Evolutionary conservation across 176 grass and related monocot genomes (phyloP).

Genomic region (Aegilops sharonensis): DNA sequence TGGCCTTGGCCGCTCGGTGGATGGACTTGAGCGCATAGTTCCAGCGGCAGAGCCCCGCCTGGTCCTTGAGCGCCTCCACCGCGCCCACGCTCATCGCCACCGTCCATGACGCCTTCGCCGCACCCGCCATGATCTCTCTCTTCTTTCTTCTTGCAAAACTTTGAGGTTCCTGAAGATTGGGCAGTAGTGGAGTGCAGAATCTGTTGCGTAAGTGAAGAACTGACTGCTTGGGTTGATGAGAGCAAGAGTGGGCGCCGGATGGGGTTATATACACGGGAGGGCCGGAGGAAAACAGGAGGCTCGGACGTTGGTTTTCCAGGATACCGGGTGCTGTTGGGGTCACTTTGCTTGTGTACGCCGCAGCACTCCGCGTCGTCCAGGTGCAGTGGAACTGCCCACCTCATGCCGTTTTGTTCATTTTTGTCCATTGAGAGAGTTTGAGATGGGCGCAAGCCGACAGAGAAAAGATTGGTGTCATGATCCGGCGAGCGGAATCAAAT

Average conservation of each 20-base stretch:
- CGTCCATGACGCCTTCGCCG: slow-evolving; percentile 32
- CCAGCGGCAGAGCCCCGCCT: slow-evolving; percentile 48
- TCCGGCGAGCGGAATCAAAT: too few relatives aligned
- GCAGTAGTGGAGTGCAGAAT: neutral
- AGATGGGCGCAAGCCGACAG: too few relatives aligned
- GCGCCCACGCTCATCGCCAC: slow-evolving; percentile 46
- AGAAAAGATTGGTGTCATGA: too few relatives aligned
- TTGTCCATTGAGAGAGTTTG: too few relatives aligned
- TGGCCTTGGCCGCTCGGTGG: slow-evolving; percentile 14
- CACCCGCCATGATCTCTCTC: neutral
- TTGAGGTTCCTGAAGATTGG: neutral
- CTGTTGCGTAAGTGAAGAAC: too few relatives aligned
- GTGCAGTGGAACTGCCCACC: neutral
- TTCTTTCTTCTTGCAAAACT: neutral
- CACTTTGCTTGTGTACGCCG: neutral
- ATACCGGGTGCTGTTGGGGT: neutral
- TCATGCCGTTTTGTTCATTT: too few relatives aligned
- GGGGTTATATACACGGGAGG: neutral
- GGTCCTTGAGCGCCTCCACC: slow-evolving; percentile 54
- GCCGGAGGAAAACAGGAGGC: neutral
- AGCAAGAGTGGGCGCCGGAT: neutral
- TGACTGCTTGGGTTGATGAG: neutral
- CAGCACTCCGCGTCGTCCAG: neutral
- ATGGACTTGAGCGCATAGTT: slow-evolving; percentile 55
- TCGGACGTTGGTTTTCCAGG: neutral